A percentile compares a stretch with the other conserved stretches of the same genome.
These are phyloP conservation scores for Diaporthe destruens DNA, from an alignment of 2,329 filamentous ascomycete species.

Conservation along the genomic window DNA sequence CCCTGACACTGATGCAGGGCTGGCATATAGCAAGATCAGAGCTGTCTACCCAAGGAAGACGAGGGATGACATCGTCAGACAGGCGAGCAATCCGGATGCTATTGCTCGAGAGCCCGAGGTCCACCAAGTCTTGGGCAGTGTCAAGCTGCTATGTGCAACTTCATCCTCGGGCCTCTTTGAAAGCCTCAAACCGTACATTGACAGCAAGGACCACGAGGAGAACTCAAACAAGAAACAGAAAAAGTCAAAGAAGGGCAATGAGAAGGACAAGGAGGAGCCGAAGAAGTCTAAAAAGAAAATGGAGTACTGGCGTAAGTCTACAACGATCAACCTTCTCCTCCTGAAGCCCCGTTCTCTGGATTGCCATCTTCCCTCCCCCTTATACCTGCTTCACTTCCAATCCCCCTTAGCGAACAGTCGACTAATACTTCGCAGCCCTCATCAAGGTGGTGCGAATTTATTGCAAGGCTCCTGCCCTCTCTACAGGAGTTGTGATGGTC, in stretches of 20 bases:
- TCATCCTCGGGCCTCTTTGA: constrained; percentile 57
- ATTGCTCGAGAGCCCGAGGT: constrained; percentile 59
- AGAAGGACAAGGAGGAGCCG: too few species aligned
- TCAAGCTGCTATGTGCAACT: constrained; percentile 53
- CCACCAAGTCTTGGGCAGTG: constrained; percentile 59
- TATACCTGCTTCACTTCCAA: not conserved
- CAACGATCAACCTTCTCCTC: not conserved
- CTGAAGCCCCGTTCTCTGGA: too few species aligned
- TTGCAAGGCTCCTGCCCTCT: constrained; percentile 51
- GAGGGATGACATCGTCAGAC: constrained; percentile 55
- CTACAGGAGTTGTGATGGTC: constrained; percentile 53
- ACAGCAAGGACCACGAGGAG: constrained; percentile 62
- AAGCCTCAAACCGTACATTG: constrained; percentile 63
- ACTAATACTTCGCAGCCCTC: constrained; percentile 48
- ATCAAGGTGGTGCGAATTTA: constrained; percentile 63
- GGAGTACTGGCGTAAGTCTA: constrained; percentile 55
- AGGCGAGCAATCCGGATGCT: constrained; percentile 49
- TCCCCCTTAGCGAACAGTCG: not conserved
- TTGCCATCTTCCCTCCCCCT: too few species aligned
- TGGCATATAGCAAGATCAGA: constrained; percentile 64
- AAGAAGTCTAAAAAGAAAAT: constrained; percentile 32
- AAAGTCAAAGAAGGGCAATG: too few species aligned
- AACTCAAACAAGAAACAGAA: too few species aligned
- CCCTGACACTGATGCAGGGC: constrained; percentile 51
- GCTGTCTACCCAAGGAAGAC: constrained; percentile 58